Conservation (phyloP, 2,329 filamentous ascomycete genomes). For the Arachnopeziza araneosa region DNA sequence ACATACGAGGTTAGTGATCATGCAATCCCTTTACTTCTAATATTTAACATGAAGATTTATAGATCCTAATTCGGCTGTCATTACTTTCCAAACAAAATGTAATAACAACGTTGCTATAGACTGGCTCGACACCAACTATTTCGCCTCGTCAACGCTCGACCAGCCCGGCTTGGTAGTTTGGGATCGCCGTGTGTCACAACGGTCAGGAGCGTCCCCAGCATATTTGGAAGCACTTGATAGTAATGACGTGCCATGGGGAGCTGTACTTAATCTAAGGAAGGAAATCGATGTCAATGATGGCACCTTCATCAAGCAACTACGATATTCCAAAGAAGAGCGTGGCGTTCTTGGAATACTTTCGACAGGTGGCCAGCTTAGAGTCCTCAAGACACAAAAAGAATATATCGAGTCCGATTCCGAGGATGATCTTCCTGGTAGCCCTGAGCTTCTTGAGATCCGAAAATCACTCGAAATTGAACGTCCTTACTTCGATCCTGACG, state of each 20-base stretch:
- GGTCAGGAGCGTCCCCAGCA: slow-evolving; percentile 45
- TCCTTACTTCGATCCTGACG: slow-evolving; percentile 43
- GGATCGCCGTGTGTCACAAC: slow-evolving; percentile 63
- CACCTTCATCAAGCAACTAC: slow-evolving; percentile 56
- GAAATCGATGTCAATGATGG: slow-evolving; percentile 50
- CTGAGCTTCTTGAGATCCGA: slow-evolving; percentile 54
- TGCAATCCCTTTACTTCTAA: neutral
- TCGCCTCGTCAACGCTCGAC: slow-evolving; percentile 72
- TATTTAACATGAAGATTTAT: slow-evolving; percentile 19
- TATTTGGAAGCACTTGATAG: slow-evolving; percentile 55
- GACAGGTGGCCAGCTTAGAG: slow-evolving; percentile 56
- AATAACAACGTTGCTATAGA: slow-evolving; percentile 73
- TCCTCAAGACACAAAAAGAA: slow-evolving; percentile 54
- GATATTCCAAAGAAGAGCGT: slow-evolving; percentile 57
- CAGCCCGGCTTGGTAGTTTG: slow-evolving; percentile 71
- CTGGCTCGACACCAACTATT: slow-evolving; percentile 75
- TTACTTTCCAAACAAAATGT: slow-evolving; percentile 60
- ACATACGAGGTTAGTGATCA: slow-evolving; percentile 59
- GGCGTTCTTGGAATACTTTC: slow-evolving; percentile 58
- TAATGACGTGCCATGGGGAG: slow-evolving; percentile 59
- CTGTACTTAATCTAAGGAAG: slow-evolving; percentile 50
- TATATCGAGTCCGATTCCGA: slow-evolving; percentile 37
- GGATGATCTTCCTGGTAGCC: slow-evolving; percentile 45
- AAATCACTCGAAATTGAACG: slow-evolving; percentile 59
- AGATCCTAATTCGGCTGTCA: slow-evolving; percentile 46